Base-by-base conservation (phyloP, 768 basidiomycete species). In the Leccinum variicolor region DNA sequence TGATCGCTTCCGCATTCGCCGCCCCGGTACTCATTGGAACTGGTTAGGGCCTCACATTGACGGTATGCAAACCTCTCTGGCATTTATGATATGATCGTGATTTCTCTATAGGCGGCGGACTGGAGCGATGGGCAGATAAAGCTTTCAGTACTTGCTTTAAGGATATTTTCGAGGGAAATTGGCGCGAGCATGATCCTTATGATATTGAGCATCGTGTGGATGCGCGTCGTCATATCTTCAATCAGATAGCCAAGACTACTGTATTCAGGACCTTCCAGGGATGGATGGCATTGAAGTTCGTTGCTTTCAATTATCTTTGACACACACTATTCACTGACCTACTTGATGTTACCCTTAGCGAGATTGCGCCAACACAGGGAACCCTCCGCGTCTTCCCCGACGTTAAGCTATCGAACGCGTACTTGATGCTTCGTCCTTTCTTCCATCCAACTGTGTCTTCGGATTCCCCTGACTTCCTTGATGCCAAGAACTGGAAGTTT, bases 71-170 rank as follows among this genome's bases (percentile, higher is more conserved):
- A 14, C 75, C 72, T 79, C 61, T 23, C 3, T 46, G 13, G 4
- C 6, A 33, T 23, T 10, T 31, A 6, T 50, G 36, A 5, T 17
- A 14, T 5, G 13, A 36, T 23, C 13, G 21, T 36, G 29, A 57
- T 39, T 21, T 6, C 7, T 49, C 45, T 39, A 1, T 43, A 82
- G 90, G 90, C 6, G 89, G 89, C 6, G 72, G 81, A 0, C 83
- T 91, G 25, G 91, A 94, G 69, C 78, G 92, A 13, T 87, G 85
- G 86, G 84, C 87, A 70, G 85, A 90, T 68, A 69, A 76, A 1
- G 66, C 64, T 8, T 85, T 84, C 70, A 75, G 84, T 50, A 74
- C 72, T 5, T 88, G 84, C 67, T 89, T 86, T 61, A 74, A 73
- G 5, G 79, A 83, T 49, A 85, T 90, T 50, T 75, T 90, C 50